Evolutionary conservation across 2,329 filamentous ascomycete species (phyloP), one percentile per base, ranked within the genome.

Genomic region (Ustilaginoidea virens): DNA sequence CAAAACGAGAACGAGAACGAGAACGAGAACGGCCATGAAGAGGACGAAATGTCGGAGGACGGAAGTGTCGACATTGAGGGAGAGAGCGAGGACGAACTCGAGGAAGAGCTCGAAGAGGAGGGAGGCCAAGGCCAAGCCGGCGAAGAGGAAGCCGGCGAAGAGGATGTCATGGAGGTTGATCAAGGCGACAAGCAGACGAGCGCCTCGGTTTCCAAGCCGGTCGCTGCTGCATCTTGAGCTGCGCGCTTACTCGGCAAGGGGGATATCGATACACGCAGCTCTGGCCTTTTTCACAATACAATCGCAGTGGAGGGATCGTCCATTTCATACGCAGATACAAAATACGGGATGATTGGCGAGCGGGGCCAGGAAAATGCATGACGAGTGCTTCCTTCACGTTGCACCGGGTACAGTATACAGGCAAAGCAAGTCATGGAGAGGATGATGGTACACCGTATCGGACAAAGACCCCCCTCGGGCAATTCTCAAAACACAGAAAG

Each of bases 21-120:
- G 23, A 36, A 49, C 17, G 53, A 48, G 19, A 55, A 56, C 20
- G 56, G 52, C 23, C 59, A 63, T 14, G 71, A 80, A 12, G 77
- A 80, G 30, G 74, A 77, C 11, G 73, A 74, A 34, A 61, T 62
- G 39, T 80, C 75, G 11, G 79, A 86, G 35, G 78, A 74, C 34
- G 80, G 74, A 39, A 81, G 75, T 43, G 80, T 85, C 48, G 80
- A 85, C 48, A 71, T 85, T 25, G 80, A 83, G 45, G 75, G 73
- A 31, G 80, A 85, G 51, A 81, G 74, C 42, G 74, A 74, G 40
- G 78, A 78, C 18, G 74, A 74, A 36, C 71, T 81, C 15, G 72
- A 75, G 30, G 74, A 78, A 34, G 75, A 78, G 10, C 66, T 75
- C 20, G 56, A 58, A 28, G 52, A 37, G 7, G 60, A 53, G 31